A percentile compares a stretch with the other conserved stretches of the same genome.
Conservation (phyloP, 1,139 yeast genomes). For the Pichia sp. region DNA sequence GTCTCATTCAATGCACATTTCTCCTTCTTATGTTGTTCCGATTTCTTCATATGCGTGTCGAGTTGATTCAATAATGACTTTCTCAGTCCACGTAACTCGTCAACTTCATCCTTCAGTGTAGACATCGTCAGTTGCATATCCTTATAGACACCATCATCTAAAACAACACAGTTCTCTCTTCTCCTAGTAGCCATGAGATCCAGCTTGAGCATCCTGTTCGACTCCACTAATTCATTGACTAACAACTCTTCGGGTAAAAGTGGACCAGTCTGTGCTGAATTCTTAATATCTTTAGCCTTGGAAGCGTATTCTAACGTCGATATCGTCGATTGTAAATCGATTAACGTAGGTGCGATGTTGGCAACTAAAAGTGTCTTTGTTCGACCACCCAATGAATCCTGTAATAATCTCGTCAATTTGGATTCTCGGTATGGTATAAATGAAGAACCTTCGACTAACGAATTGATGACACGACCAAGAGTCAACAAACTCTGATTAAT, state of each 20-base stretch:
- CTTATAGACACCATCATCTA: constrained; percentile 58
- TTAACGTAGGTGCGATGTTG: constrained; percentile 77
- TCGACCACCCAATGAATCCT: constrained; percentile 81
- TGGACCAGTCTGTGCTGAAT: constrained; percentile 49
- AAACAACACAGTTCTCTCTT: constrained; percentile 57
- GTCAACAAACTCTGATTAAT: constrained; percentile 83
- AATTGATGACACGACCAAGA: constrained; percentile 80
- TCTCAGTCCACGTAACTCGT: constrained; percentile 33
- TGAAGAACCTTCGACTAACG: constrained; percentile 56
- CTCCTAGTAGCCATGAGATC: constrained; percentile 62
- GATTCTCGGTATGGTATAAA: constrained; percentile 89
- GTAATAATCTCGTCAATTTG: constrained; percentile 72
- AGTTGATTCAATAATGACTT: constrained; percentile 24
- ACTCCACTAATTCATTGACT: constrained; percentile 49
- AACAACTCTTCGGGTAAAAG: constrained; percentile 49
- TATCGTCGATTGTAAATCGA: constrained; percentile 72
- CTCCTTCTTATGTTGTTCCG: constrained; percentile 23
- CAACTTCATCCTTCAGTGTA: constrained; percentile 43
- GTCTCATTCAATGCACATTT: constrained; percentile 7
- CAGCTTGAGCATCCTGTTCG: constrained; percentile 56
- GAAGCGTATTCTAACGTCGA: constrained; percentile 86
- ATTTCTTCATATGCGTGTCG: constrained; percentile 24
- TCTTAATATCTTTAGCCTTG: constrained; percentile 75
- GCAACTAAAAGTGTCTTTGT: constrained; percentile 81
- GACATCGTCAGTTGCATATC: constrained; percentile 46